A percentile compares a stretch with the other conserved stretches of the same genome.
Evolutionary conservation across 225 moss, liverwort and hornwort genomes (phyloP).

Genomic region (Lunularia cruciata): DNA sequence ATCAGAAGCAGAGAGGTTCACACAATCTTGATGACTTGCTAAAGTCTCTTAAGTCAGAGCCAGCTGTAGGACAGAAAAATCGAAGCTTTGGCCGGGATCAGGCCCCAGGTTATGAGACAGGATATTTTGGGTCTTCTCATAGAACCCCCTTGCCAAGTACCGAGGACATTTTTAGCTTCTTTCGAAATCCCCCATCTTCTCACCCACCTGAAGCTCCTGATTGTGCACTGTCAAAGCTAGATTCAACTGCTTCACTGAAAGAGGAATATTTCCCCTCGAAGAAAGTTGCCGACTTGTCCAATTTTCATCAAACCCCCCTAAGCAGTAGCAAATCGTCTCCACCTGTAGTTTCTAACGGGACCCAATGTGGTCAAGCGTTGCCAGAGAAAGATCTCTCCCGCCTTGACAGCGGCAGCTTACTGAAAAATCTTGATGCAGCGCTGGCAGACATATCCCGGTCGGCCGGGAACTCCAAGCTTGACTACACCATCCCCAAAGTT

Average conservation of each 20-base stretch:
- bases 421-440: constrained; percentile 23
- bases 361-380: neutral
- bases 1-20: neutral
- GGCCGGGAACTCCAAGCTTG: constrained; percentile 2
- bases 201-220: neutral
- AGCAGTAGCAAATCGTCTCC: neutral
- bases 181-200: neutral
- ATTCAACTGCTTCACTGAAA: neutral
- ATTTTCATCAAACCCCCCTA: neutral
- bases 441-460: constrained; percentile 15
- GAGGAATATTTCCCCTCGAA: constrained; percentile 16
- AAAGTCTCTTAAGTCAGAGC: constrained; percentile 4
- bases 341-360: neutral
- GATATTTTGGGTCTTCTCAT: neutral
- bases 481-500: neutral
- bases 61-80: neutral
- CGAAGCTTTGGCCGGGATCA: neutral
- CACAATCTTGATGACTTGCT: neutral
- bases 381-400: constrained; percentile 18
- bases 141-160: constrained; percentile 6
- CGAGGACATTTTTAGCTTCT: constrained; percentile 5
- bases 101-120: constrained; percentile 2
- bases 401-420: constrained; percentile 6
- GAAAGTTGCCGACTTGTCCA: neutral
- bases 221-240: neutral